phyloP scores from a whole-genome alignment of 148 eudicot species.

The Salicornia ramosissima region DNA sequence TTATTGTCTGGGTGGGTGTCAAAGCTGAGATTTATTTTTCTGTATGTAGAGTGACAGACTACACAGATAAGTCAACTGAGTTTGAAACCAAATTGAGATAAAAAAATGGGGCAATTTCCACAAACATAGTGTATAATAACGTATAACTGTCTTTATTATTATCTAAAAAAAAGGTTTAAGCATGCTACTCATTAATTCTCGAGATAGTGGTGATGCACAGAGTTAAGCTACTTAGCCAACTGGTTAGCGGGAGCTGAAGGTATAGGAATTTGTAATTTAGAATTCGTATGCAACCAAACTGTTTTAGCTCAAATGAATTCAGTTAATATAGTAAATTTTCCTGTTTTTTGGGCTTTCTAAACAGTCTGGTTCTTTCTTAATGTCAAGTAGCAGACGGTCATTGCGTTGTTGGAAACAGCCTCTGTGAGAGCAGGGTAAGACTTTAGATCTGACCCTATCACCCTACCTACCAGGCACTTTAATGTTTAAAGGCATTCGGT shows the following conservation, averaged over 20 bases:
- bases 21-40: background rate
- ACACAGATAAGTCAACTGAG: background rate
- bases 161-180: background rate
- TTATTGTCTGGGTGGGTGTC: background rate
- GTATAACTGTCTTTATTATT: background rate
- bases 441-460: slow-evolving; percentile 1
- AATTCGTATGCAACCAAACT: background rate
- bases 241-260: background rate
- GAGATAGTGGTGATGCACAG: background rate
- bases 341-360: background rate
- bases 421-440: slow-evolving; percentile 3
- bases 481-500: background rate
- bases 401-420: background rate
- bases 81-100: too few relatives aligned
- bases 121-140: too few relatives aligned
- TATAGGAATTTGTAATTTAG: background rate
- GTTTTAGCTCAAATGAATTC: background rate
- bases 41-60: background rate
- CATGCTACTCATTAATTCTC: background rate
- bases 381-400: background rate
- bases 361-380: background rate
- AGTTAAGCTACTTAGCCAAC: background rate
- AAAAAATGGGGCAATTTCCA: too few relatives aligned
- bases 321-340: background rate
- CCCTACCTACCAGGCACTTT: background rate